Conservation (phyloP, 495 filamentous ascomycete species). For the Talaromyces liani region DNA sequence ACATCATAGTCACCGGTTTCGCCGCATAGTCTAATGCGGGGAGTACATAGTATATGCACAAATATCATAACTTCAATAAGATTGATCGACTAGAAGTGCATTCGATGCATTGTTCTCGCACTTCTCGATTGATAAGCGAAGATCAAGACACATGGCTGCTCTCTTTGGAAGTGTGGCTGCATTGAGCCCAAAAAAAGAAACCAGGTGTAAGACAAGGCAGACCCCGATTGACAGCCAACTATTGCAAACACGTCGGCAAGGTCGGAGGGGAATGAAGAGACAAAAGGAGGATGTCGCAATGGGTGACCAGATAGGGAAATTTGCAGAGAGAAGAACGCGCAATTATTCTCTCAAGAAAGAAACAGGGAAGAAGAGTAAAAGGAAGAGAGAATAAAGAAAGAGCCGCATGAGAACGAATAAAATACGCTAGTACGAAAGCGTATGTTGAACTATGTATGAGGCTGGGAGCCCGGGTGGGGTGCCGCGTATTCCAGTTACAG, state of each 20-base stretch:
- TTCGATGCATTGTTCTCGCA: neutral
- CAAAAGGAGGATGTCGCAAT: neutral
- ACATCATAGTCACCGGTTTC: neutral
- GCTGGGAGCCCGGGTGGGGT: neutral
- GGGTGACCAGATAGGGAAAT: neutral
- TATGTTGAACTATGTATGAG: neutral
- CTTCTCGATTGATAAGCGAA: neutral
- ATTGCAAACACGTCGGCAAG: neutral
- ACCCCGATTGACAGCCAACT: neutral
- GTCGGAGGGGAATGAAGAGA: neutral
- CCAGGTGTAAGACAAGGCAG: neutral
- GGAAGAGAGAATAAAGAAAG: neutral
- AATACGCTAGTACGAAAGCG: neutral
- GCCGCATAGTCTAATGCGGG: neutral
- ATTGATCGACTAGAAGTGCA: neutral
- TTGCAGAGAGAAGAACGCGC: neutral
- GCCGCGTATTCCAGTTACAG: neutral
- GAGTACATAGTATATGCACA: neutral
- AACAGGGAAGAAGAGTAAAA: neutral
- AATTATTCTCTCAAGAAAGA: neutral
- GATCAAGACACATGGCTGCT: neutral
- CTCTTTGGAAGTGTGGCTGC: neutral
- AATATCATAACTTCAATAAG: neutral
- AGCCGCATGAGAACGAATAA: neutral
- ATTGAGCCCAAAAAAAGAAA: neutral